These are phyloP conservation scores for Madurella fahalii DNA, from an alignment of 2,329 filamentous ascomycete genomes.

Conservation along the genomic window DNA sequence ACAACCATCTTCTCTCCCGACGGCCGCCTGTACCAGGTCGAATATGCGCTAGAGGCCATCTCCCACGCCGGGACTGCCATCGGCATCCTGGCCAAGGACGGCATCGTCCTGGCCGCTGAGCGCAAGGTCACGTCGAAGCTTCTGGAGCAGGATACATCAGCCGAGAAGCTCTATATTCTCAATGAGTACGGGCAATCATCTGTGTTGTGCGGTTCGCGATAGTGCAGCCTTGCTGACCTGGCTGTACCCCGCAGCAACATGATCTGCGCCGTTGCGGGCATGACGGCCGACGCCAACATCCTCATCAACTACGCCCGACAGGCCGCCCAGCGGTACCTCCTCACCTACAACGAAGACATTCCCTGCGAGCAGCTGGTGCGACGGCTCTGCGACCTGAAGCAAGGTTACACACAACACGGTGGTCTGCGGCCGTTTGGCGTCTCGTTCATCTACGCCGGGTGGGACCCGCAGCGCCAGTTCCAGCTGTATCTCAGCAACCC, in stretches of 20 bases:
- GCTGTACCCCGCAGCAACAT: constrained; percentile 70
- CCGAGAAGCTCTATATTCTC: constrained; percentile 98
- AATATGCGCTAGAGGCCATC: constrained; percentile 98
- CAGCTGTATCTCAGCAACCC: constrained; percentile 99
- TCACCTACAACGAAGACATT: constrained; percentile 99
- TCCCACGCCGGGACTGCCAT: constrained; percentile 96
- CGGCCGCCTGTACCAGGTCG: constrained; percentile 96
- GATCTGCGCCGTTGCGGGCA: constrained; percentile 98
- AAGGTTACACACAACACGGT: constrained; percentile 98
- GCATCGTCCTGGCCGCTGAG: constrained; percentile 96
- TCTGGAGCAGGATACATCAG: constrained; percentile 97
- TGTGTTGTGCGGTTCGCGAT: background rate
- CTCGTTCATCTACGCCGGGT: constrained; percentile 98
- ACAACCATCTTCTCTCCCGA: constrained; percentile 99
- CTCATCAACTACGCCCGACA: constrained; percentile 99
- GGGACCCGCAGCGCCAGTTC: constrained; percentile 93
- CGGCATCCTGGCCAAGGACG: constrained; percentile 95
- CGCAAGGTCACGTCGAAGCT: constrained; percentile 99
- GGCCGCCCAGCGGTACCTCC: constrained; percentile 93
- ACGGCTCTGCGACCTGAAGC: constrained; percentile 94
- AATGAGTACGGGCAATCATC: constrained; percentile 69
- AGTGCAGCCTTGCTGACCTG: background rate
- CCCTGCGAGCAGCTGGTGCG: constrained; percentile 98
- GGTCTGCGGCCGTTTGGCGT: constrained; percentile 97
- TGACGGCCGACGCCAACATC: constrained; percentile 99